phyloP scores from a whole-genome alignment of 2,329 filamentous ascomycete genomes.

The Beauveria brongniartii region DNA sequence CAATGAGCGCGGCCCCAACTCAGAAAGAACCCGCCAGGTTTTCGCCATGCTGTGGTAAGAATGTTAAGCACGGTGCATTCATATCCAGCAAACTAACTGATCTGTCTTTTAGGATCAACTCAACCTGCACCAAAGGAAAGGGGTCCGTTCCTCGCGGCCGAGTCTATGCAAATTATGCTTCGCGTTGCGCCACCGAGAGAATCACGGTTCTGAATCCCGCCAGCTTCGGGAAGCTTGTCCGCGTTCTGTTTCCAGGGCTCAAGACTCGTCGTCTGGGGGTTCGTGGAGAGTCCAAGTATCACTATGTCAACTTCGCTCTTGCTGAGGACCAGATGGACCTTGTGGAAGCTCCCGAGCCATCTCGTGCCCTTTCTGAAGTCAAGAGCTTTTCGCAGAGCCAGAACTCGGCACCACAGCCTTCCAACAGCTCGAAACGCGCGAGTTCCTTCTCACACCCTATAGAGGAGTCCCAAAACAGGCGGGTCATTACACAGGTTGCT shows the following conservation, averaged over 20 bases:
- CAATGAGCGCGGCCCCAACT: conserved; percentile 72
- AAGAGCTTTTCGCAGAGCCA: conserved; percentile 40
- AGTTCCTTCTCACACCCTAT: conserved; percentile 23
- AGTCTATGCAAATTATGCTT: conserved; percentile 93
- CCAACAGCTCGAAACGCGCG: conserved; percentile 11
- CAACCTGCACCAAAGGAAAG: conserved; percentile 64
- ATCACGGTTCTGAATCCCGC: conserved; percentile 94
- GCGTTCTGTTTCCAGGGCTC: conserved; percentile 90
- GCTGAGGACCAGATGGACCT: conserved; percentile 47
- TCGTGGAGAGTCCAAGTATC: conserved; percentile 95
- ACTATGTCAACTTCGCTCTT: conserved; percentile 68
- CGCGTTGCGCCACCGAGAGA: conserved; percentile 82
- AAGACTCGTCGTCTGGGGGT: conserved; percentile 89
- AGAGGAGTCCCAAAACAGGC: conserved; percentile 15
- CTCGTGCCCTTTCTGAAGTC: conserved; percentile 41
- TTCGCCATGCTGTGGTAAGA: conserved; percentile 86
- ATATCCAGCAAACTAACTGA: background rate
- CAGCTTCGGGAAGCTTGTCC: conserved; percentile 93
- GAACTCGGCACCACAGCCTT: conserved; percentile 32
- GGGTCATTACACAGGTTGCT: conserved; percentile 12
- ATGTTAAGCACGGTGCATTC: background rate
- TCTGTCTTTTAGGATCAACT: conserved; percentile 52
- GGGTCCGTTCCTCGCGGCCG: conserved; percentile 85
- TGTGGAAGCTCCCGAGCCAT: conserved; percentile 36
- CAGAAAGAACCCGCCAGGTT: conserved; percentile 74